Evolutionary conservation across 805 yeast genomes (phyloP), one percentile per base, ranked within the genome.

Genomic region (Myxozyma melibiosi): DNA sequence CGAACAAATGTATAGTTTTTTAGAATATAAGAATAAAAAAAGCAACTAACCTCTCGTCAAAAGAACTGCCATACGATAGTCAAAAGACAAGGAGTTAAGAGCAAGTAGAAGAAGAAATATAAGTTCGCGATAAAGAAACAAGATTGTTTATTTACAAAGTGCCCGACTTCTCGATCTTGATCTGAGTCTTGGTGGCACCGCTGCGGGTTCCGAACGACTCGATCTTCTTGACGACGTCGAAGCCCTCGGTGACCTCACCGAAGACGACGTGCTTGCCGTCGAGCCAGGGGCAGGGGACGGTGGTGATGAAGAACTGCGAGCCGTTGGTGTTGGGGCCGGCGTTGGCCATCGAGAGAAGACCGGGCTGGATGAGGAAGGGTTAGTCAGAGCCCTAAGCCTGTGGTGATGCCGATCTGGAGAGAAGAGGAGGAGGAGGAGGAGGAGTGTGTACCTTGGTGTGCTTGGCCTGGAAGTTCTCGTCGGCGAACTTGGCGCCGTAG

Each of bases 191-290:
- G 72, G 95, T 83, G 66, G 80, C 74, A 73, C 95, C 95, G 61
- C 80, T 71, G 67, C 73, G 71, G 58, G 90, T 79, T 70, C 95
- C 95, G 71, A 74, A 80, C 55, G 83, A 72, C 81, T 91, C 97
- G 68, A 90, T 81, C 78, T 83, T 84, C 86, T 86, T 85, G 74
- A 91, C 89, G 67, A 89, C 77, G 69, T 90, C 96, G 71, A 78
- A 74, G 67, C 97, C 97, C 46, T 74, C 77, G 39, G 90, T 57
- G 54, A 94, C 97, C 76, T 90, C 89, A 65, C 99, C 99, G 69
- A 94, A 94, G 40, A 94, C 99, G 70, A 94, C 99, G 74, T 94
- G 99, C 67, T 78, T 84, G 64, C 95, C 94, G 70, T 94, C 90
- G 70, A 94, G 82, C 98, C 99, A 94, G 48, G 85, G 76, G 55